Percentiles rank a stretch among this genome's conserved stretches.
Conservation (phyloP, 306 rosid genomes). For the Senna tora region DNA sequence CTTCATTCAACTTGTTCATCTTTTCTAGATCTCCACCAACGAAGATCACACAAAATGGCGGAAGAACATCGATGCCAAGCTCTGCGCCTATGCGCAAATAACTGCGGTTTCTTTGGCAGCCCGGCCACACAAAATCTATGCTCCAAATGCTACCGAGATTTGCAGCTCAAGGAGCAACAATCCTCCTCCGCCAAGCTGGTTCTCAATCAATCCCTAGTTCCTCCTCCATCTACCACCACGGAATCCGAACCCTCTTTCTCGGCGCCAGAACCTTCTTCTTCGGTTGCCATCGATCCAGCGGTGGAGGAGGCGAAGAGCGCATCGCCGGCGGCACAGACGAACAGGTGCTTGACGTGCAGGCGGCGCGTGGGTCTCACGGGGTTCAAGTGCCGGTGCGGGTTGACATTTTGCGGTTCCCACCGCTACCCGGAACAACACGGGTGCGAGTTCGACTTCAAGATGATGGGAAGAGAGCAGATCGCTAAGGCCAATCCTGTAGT, state of each 20-base stretch:
- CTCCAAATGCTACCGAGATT: conserved; percentile 78
- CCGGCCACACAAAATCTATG: conserved; percentile 70
- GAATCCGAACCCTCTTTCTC: conserved; percentile 8
- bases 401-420: conserved; percentile 74
- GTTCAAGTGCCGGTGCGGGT: conserved; percentile 79
- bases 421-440: conserved; percentile 83
- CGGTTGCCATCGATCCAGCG: conserved; percentile 1
- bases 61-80: conserved; percentile 88
- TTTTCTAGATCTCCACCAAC: neutral
- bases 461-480: conserved; percentile 74
- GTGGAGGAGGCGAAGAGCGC: neutral
- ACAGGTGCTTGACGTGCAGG: conserved; percentile 64
- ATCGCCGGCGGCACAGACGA: conserved; percentile 1
- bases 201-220: conserved; percentile 55
- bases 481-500: conserved; percentile 83
- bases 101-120: conserved; percentile 85
- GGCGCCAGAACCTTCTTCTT: neutral
- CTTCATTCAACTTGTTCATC: too few relatives aligned
- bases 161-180: conserved; percentile 68
- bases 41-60: conserved; percentile 51
- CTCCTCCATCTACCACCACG: conserved; percentile 20
- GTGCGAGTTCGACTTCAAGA: conserved; percentile 76
- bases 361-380: conserved; percentile 91
- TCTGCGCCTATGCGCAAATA: conserved; percentile 70
- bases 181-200: conserved; percentile 59